Conservation (phyloP, 192 early-diverging fungal species). For the Phycomyces nitens region DNA sequence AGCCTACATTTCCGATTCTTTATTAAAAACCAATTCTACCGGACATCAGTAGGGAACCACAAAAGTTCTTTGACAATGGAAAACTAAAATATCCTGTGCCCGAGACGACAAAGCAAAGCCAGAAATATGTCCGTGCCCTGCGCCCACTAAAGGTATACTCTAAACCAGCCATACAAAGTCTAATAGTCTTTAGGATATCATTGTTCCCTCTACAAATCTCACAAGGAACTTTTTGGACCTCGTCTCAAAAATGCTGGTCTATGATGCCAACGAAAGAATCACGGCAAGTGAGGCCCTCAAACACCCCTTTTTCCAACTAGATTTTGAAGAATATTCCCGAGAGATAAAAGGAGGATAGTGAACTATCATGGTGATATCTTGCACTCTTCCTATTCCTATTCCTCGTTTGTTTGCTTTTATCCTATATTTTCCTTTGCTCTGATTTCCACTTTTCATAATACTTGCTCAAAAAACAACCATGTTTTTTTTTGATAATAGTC, state of each 20-base stretch:
- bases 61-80: constrained; percentile 55
- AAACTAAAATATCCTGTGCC: constrained; percentile 54
- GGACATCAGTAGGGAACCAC: constrained; percentile 33
- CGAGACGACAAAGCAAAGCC: constrained; percentile 53
- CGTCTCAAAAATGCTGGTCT: constrained; percentile 68
- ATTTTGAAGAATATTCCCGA: constrained; percentile 6
- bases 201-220: constrained; percentile 44
- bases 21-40: not conserved
- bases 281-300: constrained; percentile 79
- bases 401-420: not conserved
- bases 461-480: not conserved
- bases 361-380: not conserved
- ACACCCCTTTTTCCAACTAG: constrained; percentile 72
- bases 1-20: not conserved
- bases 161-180: too few species aligned
- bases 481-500: too few species aligned
- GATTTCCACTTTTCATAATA: not conserved
- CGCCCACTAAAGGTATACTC: constrained; percentile 57
- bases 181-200: constrained; percentile 40
- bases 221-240: constrained; percentile 63
- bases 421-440: not conserved
- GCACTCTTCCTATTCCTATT: not conserved
- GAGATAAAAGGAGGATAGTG: constrained; percentile 8
- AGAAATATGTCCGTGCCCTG: constrained; percentile 59
- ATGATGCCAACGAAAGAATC: constrained; percentile 77